A percentile compares a stretch with the other conserved stretches of the same genome.
Evolutionary conservation across 345 rosid genomes (phyloP).

Genomic region (Eucalyptus marginata): DNA sequence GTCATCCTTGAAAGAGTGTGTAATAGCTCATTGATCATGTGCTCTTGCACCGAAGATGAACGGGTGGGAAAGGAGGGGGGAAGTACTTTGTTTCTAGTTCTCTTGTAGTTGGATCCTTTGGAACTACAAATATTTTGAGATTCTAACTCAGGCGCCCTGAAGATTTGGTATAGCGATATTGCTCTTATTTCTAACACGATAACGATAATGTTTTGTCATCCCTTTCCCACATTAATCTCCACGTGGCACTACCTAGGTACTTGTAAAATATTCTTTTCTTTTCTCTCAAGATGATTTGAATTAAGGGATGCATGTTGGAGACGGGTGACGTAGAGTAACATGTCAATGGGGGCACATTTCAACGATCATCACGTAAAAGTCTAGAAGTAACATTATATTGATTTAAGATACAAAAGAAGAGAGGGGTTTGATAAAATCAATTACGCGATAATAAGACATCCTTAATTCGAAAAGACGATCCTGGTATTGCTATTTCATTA

Average conservation of each 20-base stretch:
- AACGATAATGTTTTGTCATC: background rate
- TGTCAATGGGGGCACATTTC: background rate
- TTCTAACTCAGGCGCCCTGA: no score
- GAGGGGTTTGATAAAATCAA: background rate
- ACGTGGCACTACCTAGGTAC: background rate
- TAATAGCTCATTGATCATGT: no score
- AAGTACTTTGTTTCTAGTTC: no score
- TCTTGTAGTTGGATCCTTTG: no score
- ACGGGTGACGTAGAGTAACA: background rate
- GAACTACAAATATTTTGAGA: no score
- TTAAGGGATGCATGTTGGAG: background rate
- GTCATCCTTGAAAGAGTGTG: no score
- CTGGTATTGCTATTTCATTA: background rate
- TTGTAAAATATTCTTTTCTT: background rate
- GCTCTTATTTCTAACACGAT: background rate
- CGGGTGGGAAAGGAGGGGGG: no score
- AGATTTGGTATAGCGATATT: no score
- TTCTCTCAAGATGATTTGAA: background rate
- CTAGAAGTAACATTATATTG: background rate
- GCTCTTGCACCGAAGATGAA: fast-evolving
- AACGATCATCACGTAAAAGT: background rate
- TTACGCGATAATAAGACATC: background rate
- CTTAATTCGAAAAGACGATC: background rate
- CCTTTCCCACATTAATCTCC: background rate
- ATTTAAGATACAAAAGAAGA: background rate